Evolutionary conservation across 352 stramenopile genomes (phyloP), one percentile per base, ranked within the genome.

Genomic region (Pythium volutum): DNA sequence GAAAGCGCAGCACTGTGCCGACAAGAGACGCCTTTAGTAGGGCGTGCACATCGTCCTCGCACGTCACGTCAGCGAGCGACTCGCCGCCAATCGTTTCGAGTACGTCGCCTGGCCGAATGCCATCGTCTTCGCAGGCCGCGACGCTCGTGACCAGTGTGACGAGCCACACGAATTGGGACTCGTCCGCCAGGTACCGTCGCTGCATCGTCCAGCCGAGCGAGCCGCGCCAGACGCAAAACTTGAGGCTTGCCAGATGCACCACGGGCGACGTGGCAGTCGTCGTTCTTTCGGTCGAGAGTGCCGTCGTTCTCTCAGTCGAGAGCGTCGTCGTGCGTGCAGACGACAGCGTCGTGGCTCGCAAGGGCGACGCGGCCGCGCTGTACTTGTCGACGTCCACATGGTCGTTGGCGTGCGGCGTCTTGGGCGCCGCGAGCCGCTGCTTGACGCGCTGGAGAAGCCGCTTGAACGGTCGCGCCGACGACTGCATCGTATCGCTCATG

Each of bases 101-200:
- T 6, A 85, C 62, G 33, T 91, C 81, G 14, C 79, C 81, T 7
- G 76, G 65, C 7, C 71, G 81, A 55, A 91, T 58, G 3, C 74
- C 77, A 16, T 71, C 70, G 20, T 33, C 9, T 25, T 75, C 65
- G 74, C 77, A 87, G 1, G 76, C 77, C 8, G 71, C 62, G 22
- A 60, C 55, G 10, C 41, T 70, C 22, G 66, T 73, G 55, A 87
- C 57, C 5, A 29, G 12, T 6, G 31, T 36, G 9, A 70, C 58
- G 16, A 54, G 23, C 62, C 62, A 69, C 34, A 46, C 54, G 46
- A 55, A 60, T n/a, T 51, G 52, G 12, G 46, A 34, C 10, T 58
- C 39, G 20, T 62, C 52, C 6, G 42, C 14, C 43, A 70, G 22
- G 58, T 29, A 60, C 56, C 36, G 26, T 29, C 55, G 12, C 38